Evolutionary conservation across 805 yeast species (phyloP), one percentile per base, ranked within the genome.

Genomic region (Candida railenensis): DNA sequence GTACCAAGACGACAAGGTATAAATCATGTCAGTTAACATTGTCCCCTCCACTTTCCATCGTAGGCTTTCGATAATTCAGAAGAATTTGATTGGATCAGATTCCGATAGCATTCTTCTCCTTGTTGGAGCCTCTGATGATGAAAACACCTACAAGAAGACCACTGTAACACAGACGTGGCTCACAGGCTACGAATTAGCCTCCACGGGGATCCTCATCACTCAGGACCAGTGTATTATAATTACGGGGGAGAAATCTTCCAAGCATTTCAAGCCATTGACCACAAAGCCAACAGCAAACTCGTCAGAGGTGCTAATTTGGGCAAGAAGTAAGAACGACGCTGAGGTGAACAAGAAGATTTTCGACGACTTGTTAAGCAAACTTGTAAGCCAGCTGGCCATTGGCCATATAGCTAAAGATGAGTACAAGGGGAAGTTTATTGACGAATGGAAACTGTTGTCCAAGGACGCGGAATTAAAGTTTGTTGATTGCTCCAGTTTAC

Each of bases 171-270:
- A 91, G 63, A 86, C 83, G 44, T 92, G 98, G 98, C 71, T 92
- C 45, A 69, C 92, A 42, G 96, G 97, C 3, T 92, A 91, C 63
- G 98, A 94, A 63, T 92, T 92, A 61, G 95, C 96, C n/a, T 94
- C 94, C 43, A 90, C 97, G 1, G 82, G 83, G 25, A 67, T 92
- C 44, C 81, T 77, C 43, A 68, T 91, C 48, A 78, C 87, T 2
- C 74, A 77, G 45, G 79, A 77, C 34, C 81, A 80, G 53, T 71
- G 82, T 34, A 65, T 81, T 3, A 71, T 92, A 45, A 74, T 91
- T 48, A 91, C 97, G 0, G 83, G 92, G 25, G 85, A 82, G 42
- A 89, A 89, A 4, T 92, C 92, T 66, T 89, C 95, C 37, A 88
- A 84, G 62, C 85, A 90, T 69, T 70, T 92, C 54, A 77, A 76